These are phyloP conservation scores for Acanthamoeba sp. DNA, from an alignment of 208 protist species.

Conservation along the genomic window DNA sequence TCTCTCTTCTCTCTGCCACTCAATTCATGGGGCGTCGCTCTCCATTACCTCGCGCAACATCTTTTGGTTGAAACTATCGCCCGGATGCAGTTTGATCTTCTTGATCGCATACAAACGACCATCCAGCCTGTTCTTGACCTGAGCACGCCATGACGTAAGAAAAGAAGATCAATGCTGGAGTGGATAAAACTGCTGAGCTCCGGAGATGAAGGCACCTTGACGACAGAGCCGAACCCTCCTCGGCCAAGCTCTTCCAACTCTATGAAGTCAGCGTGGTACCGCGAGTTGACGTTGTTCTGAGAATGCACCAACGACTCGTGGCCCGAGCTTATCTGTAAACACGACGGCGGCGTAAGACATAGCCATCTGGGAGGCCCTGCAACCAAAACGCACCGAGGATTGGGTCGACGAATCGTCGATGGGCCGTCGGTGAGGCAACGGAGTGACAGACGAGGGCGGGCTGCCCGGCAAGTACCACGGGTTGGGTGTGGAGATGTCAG, in stretches of 20 bases:
- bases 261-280: constrained; percentile 85
- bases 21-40: too few relatives aligned
- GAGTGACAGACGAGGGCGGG: constrained; percentile 50
- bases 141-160: constrained; percentile 45
- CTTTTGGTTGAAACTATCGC: constrained; percentile 67
- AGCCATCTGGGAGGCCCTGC: background rate
- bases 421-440: background rate
- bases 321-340: background rate
- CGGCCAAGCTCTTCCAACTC: constrained; percentile 84
- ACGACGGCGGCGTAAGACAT: background rate
- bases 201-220: constrained; percentile 54
- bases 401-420: background rate
- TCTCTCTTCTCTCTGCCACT: background rate
- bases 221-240: constrained; percentile 78
- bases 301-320: background rate
- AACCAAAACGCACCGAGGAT: constrained; percentile 2
- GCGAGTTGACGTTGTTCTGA: constrained; percentile 37
- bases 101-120: constrained; percentile 87
- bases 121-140: constrained; percentile 84
- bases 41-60: constrained; percentile 73
- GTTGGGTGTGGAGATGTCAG: constrained; percentile 57
- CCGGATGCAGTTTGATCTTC: constrained; percentile 81
- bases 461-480: constrained; percentile 69
- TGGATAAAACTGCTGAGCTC: background rate
- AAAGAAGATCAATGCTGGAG: background rate